These are phyloP conservation scores for Chloris gayana DNA, from an alignment of 176 grass and related monocot species.

Conservation along the genomic window DNA sequence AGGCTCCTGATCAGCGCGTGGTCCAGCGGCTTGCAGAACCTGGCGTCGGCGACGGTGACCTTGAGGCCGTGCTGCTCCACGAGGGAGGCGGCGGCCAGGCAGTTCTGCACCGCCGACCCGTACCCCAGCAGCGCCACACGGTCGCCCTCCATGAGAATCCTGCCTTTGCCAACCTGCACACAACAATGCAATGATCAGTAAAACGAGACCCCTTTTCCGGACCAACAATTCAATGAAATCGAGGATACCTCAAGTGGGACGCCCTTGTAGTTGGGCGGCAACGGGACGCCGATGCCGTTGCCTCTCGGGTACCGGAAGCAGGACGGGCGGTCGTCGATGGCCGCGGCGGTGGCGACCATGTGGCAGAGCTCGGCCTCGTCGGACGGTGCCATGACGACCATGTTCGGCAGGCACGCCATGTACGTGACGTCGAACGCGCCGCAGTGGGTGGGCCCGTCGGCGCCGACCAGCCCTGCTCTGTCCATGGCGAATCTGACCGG, in stretches of 20 bases:
- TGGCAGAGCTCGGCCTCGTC: slow-evolving; percentile 96
- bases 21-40: slow-evolving; percentile 98
- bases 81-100: slow-evolving; percentile 64
- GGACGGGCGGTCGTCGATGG: slow-evolving; percentile 84
- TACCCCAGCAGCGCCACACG: slow-evolving; percentile 92
- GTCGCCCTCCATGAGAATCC: slow-evolving; percentile 76
- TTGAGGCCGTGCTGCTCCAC: slow-evolving; percentile 62
- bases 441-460: slow-evolving; percentile 90
- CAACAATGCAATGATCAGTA: neutral
- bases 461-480: slow-evolving; percentile 86
- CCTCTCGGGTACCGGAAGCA: slow-evolving; percentile 94
- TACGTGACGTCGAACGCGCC: slow-evolving; percentile 93
- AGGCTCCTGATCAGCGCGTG: slow-evolving; percentile 76
- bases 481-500: slow-evolving; percentile 97
- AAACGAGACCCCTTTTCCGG: too few species aligned
- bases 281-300: slow-evolving; percentile 72
- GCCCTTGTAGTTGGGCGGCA: slow-evolving; percentile 87
- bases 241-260: slow-evolving; percentile 70
- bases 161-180: slow-evolving; percentile 76
- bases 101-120: slow-evolving; percentile 87
- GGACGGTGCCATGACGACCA: slow-evolving; percentile 97
- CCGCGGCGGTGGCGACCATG: slow-evolving; percentile 94
- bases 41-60: slow-evolving; percentile 85
- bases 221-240: too few species aligned
- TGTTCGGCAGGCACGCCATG: slow-evolving; percentile 98